phyloP scores from a whole-genome alignment of 2,329 filamentous ascomycete genomes.

The Colletotrichum tamarilloi region DNA sequence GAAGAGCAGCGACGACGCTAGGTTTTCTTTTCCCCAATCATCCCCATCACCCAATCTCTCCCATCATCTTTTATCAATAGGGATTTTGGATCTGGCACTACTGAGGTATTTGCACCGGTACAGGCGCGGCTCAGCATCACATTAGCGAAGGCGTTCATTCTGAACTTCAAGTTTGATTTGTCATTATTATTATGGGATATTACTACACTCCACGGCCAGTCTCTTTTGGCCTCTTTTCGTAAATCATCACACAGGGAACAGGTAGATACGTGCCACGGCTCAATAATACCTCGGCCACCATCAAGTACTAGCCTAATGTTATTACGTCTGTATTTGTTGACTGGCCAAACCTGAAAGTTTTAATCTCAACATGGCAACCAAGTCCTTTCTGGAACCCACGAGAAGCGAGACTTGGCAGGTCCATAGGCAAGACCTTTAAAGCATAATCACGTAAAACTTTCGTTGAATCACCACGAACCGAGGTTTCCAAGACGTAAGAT shows the following conservation, averaged over 20 bases:
- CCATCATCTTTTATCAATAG: not conserved
- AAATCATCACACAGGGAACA: not conserved
- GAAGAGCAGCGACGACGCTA: slow-evolving; percentile 39
- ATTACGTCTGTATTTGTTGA: slow-evolving; percentile 10
- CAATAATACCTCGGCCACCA: slow-evolving; percentile 18
- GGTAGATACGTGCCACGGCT: slow-evolving; percentile 1
- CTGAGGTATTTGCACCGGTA: slow-evolving; percentile 22
- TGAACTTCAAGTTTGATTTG: slow-evolving; percentile 23
- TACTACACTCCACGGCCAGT: not conserved
- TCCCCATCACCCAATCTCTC: not conserved
- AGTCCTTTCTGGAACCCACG: not conserved
- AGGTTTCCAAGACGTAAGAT: slow-evolving; percentile 6
- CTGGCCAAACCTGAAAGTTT: not conserved
- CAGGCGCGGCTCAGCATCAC: slow-evolving; percentile 38
- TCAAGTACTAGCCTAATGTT: slow-evolving; percentile 22
- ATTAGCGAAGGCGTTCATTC: slow-evolving; percentile 54
- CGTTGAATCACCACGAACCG: not conserved
- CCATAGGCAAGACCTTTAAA: not conserved
- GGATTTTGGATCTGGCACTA: slow-evolving; percentile 22
- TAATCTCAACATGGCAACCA: not conserved
- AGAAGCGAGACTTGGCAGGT: not conserved
- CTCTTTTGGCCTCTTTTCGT: not conserved
- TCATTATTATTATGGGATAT: not conserved
- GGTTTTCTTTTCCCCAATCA: not conserved
- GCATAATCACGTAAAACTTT: slow-evolving; percentile 4